phyloP scores from a whole-genome alignment of 2,329 filamentous ascomycete species.

The Lojkania enalia region DNA sequence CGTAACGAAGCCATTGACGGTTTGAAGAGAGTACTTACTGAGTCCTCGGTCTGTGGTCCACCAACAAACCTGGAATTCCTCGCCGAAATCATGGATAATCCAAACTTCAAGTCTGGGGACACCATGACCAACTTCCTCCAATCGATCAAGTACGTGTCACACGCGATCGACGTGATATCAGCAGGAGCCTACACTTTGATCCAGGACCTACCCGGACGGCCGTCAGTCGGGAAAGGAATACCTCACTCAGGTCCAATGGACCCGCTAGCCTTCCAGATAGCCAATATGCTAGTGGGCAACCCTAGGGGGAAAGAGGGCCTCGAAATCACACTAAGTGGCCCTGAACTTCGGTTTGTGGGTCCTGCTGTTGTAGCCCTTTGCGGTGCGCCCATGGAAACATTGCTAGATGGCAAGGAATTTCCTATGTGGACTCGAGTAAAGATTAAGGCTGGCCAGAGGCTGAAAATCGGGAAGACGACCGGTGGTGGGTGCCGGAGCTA shows the following conservation, averaged over 20 bases:
- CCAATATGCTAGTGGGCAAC: slow-evolving; percentile 65
- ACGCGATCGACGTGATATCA: slow-evolving; percentile 60
- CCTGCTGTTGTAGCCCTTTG: slow-evolving; percentile 60
- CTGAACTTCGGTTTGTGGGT: slow-evolving; percentile 60
- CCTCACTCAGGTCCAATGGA: slow-evolving; percentile 66
- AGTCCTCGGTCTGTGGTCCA: slow-evolving; percentile 56
- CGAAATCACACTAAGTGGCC: slow-evolving; percentile 64
- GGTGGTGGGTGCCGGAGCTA: slow-evolving; percentile 61
- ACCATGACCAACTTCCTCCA: slow-evolving; percentile 62
- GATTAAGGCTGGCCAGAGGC: slow-evolving; percentile 54
- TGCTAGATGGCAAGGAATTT: slow-evolving; percentile 53
- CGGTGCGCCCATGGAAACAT: slow-evolving; percentile 58
- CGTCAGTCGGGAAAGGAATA: slow-evolving; percentile 60
- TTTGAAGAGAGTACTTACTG: slow-evolving; percentile 49
- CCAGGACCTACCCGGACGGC: slow-evolving; percentile 63
- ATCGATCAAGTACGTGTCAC: slow-evolving; percentile 53
- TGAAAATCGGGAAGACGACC: slow-evolving; percentile 60
- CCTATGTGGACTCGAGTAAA: slow-evolving; percentile 61
- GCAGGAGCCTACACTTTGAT: slow-evolving; percentile 62
- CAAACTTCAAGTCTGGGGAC: slow-evolving; percentile 52
- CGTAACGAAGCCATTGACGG: slow-evolving; percentile 49
- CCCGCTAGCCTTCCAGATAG: slow-evolving; percentile 59
- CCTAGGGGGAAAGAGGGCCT: slow-evolving; percentile 55
- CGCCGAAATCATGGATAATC: slow-evolving; percentile 52
- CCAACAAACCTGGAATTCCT: slow-evolving; percentile 63